Evolutionary conservation across 257 asterid species (phyloP).

Genomic region (Fraxinus americana): DNA sequence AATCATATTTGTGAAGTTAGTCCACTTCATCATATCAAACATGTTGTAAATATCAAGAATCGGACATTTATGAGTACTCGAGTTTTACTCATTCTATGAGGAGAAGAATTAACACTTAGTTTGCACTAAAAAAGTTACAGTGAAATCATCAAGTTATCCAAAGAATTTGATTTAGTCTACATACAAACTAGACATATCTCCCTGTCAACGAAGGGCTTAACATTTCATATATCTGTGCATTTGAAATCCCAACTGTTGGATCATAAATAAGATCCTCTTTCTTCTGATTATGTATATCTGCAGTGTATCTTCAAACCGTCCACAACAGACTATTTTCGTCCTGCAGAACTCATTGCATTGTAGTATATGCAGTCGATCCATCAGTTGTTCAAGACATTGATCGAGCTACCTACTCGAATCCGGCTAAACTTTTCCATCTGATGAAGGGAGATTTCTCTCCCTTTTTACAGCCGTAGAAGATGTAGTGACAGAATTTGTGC

Average conservation of each 20-base stretch:
- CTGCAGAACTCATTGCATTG: neutral
- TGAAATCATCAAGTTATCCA: neutral
- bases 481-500: constrained; percentile 55
- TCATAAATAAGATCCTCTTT: constrained; percentile 21
- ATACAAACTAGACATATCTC: constrained; percentile 28
- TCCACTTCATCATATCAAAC: neutral
- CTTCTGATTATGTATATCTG: constrained; percentile 3
- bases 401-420: constrained; percentile 8
- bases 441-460: constrained; percentile 47
- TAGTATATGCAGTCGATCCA: too few relatives aligned
- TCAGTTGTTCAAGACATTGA: constrained; percentile 6
- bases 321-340: too few relatives aligned
- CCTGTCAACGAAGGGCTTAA: constrained; percentile 18
- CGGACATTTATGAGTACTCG: neutral
- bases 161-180: constrained; percentile 16
- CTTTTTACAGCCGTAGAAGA: constrained; percentile 36
- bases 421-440: constrained; percentile 60
- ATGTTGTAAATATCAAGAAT: neutral
- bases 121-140: neutral
- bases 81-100: neutral
- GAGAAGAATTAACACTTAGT: neutral
- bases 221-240: constrained; percentile 19
- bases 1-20: neutral
- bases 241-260: constrained; percentile 25
- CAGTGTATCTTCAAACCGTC: constrained; percentile 15